Conservation (phyloP, 441 rosid species). For the Syzygium syzygioides region DNA sequence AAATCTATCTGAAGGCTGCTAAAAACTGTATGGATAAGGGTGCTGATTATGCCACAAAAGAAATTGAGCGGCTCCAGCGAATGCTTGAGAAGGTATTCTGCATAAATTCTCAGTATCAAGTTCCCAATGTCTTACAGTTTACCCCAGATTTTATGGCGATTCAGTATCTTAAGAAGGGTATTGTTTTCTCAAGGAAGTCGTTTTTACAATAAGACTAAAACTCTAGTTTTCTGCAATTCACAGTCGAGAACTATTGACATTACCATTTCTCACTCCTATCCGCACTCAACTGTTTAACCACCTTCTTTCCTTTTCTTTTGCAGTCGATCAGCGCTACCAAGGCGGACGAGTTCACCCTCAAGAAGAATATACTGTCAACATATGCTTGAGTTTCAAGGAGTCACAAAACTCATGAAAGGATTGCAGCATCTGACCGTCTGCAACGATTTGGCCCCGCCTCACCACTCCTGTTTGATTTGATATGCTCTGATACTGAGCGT, state of each 20-base stretch:
- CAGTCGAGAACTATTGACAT: not conserved
- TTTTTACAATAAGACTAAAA: not conserved
- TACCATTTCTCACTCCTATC: not conserved
- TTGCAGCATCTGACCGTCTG: not conserved
- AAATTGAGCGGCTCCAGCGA: conserved; percentile 73
- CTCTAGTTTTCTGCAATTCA: no score
- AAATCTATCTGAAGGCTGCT: conserved; percentile 68
- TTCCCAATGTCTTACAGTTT: not conserved
- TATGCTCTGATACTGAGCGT: not conserved
- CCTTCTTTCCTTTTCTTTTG: not conserved
- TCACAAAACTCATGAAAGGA: not conserved
- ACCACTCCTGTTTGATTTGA: conserved; percentile 11
- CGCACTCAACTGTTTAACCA: not conserved
- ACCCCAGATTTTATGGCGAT: not conserved
- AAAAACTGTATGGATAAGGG: conserved; percentile 74
- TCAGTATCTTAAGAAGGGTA: not conserved
- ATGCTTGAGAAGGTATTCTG: conserved; percentile 60
- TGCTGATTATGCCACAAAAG: conserved; percentile 63
- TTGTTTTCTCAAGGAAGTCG: not conserved
- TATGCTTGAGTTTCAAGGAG: conserved; percentile 35
- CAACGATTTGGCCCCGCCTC: conserved; percentile 6
- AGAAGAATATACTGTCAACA: conserved; percentile 67
- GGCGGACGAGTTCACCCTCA: conserved; percentile 82
- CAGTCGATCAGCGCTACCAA: conserved; percentile 85
- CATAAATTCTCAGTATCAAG: not conserved